These are phyloP conservation scores for Bidens hawaiensis DNA, from an alignment of 140 eudicot genomes.

Conservation along the genomic window DNA sequence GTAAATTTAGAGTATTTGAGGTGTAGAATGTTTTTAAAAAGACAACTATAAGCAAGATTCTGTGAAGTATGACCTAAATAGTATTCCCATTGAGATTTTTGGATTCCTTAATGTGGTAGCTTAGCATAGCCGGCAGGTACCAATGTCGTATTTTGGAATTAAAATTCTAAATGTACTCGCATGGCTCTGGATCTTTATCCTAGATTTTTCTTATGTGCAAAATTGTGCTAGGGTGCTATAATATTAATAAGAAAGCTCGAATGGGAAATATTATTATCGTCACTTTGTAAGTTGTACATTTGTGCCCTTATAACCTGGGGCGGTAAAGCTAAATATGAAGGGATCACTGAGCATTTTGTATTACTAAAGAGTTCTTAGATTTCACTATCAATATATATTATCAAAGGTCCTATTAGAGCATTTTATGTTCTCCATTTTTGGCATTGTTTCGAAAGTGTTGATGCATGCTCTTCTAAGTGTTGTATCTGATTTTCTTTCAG, in stretches of 20 bases:
- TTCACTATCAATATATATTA: neutral
- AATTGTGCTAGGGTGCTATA: no score
- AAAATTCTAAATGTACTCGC: neutral
- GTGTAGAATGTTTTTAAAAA: slow-evolving; percentile 1
- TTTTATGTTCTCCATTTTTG: slow-evolving; percentile 1
- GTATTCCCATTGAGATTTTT: slow-evolving; percentile 10
- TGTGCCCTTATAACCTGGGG: no score
- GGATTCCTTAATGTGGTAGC: slow-evolving; percentile 5
- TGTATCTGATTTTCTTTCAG: neutral
- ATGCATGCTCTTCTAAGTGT: slow-evolving; percentile 1
- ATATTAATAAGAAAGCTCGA: neutral
- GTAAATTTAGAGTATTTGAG: neutral
- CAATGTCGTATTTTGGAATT: slow-evolving; percentile 2
- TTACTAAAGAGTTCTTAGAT: neutral
- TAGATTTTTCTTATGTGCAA: no score
- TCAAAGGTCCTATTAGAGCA: no score
- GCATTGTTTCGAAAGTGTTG: neutral
- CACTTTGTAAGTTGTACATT: slow-evolving; percentile 8
- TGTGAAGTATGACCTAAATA: neutral
- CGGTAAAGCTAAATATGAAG: slow-evolving; percentile 2
- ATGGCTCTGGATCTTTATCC: slow-evolving; percentile 5
- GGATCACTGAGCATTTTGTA: neutral
- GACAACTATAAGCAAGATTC: neutral
- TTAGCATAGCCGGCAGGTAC: slow-evolving; percentile 4
- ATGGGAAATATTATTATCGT: no score